Evolutionary conservation across 768 basidiomycete species (phyloP).

Genomic region (Piloderma croceum): DNA sequence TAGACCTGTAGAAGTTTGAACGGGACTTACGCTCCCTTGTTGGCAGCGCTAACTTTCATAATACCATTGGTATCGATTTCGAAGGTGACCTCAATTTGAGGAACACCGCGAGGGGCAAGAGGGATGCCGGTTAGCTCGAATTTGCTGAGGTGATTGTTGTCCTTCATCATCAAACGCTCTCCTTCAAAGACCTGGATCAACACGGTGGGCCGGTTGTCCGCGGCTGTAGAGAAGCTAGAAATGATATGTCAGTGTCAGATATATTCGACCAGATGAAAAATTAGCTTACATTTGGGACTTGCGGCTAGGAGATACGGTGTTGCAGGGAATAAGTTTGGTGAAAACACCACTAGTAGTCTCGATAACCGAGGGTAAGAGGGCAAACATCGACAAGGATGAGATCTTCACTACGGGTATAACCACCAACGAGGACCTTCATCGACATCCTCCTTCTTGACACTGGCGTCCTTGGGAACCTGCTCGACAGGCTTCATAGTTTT

Average conservation of each 20-base stretch:
- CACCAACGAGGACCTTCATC: constrained; percentile 89
- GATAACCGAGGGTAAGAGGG: constrained; percentile 94
- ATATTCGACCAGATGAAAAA: neutral
- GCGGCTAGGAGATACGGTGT: constrained; percentile 97
- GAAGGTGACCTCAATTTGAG: constrained; percentile 96
- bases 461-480: constrained; percentile 77
- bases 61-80: constrained; percentile 98
- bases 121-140: constrained; percentile 92
- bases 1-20: constrained; percentile 37
- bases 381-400: constrained; percentile 95
- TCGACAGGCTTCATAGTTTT: constrained; percentile 84
- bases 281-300: constrained; percentile 80
- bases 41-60: constrained; percentile 88
- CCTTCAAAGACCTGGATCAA: constrained; percentile 98
- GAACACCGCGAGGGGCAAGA: constrained; percentile 95
- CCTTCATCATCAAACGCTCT: constrained; percentile 90
- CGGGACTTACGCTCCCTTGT: constrained; percentile 71
- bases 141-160: constrained; percentile 89
- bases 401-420: constrained; percentile 94
- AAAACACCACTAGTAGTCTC: constrained; percentile 98
- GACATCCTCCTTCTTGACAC: constrained; percentile 71
- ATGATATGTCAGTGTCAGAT: neutral
- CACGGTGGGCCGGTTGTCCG: constrained; percentile 92
- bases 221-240: constrained; percentile 36
- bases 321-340: constrained; percentile 95